Percentiles rank a stretch among this genome's conserved stretches.
These are phyloP conservation scores for Torrubiella hemipterigena DNA, from an alignment of 2,329 filamentous ascomycete genomes.

Conservation along the genomic window DNA sequence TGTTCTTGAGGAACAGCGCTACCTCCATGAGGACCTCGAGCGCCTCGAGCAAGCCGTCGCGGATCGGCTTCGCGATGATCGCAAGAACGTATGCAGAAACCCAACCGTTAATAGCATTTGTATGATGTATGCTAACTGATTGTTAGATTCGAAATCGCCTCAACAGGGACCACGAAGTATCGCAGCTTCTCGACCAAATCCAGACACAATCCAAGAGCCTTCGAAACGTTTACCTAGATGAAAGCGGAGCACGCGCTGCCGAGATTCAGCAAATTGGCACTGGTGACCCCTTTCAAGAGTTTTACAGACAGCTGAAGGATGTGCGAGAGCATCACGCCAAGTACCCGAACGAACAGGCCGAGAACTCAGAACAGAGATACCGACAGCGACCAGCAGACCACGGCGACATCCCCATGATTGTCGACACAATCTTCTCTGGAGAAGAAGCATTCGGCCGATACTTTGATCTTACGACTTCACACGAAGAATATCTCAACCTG, in stretches of 20 bases:
- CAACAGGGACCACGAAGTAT: conserved; percentile 83
- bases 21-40: conserved; percentile 92
- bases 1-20: conserved; percentile 85
- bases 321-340: conserved; percentile 81
- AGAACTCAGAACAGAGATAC: conserved; percentile 90
- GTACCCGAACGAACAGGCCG: conserved; percentile 89
- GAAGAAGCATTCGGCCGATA: conserved; percentile 91
- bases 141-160: conserved; percentile 73
- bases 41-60: conserved; percentile 87
- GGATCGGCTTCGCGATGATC: conserved; percentile 79
- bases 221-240: conserved; percentile 74
- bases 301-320: conserved; percentile 71
- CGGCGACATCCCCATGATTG: conserved; percentile 51
- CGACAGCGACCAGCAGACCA: conserved; percentile 56
- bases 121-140: conserved; percentile 11
- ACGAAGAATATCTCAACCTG: conserved; percentile 85
- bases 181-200: conserved; percentile 77
- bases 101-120: conserved; percentile 8
- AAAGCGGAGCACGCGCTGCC: conserved; percentile 54
- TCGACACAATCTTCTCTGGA: conserved; percentile 89
- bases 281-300: conserved; percentile 80
- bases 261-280: conserved; percentile 78
- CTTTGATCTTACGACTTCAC: conserved; percentile 73
- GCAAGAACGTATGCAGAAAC: conserved; percentile 57
- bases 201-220: conserved; percentile 74